phyloP scores from a whole-genome alignment of 805 yeast genomes.

The Soucietia sequanensis region DNA sequence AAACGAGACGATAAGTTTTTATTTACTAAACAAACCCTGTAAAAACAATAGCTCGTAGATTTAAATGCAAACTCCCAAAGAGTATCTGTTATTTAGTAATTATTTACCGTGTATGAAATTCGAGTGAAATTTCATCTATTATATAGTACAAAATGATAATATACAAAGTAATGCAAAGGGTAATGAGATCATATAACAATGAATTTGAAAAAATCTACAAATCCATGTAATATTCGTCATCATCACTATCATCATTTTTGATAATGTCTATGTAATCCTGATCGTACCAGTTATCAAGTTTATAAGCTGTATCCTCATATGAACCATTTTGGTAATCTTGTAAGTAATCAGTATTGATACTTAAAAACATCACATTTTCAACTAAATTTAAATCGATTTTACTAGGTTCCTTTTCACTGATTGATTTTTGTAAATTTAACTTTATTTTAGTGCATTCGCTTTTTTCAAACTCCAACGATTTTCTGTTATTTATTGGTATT shows the following conservation, averaged over 20 bases:
- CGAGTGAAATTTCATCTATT: too few species aligned
- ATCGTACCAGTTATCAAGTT: slow-evolving; percentile 7
- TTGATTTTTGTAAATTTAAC: slow-evolving; percentile 8
- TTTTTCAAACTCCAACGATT: slow-evolving; percentile 19
- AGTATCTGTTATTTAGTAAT: too few species aligned
- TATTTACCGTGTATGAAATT: too few species aligned
- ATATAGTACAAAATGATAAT: too few species aligned
- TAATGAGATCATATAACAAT: too few species aligned
- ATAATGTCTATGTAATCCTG: slow-evolving; percentile 11
- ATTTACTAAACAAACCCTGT: too few species aligned
- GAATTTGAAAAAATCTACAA: too few species aligned
- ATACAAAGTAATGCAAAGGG: too few species aligned
- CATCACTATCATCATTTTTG: slow-evolving; percentile 12
- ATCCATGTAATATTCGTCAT: slow-evolving; percentile 3
- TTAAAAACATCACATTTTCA: slow-evolving; percentile 19
- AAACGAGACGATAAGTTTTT: too few species aligned
- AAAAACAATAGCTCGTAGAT: too few species aligned
- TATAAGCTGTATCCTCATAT: not conserved
- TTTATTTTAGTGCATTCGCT: slow-evolving; percentile 12
- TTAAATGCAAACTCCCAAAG: too few species aligned
- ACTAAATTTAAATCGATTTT: slow-evolving; percentile 14
- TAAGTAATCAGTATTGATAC: slow-evolving; percentile 6
- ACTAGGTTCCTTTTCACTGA: slow-evolving; percentile 1
- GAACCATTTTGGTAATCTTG: not conserved
- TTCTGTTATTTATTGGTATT: slow-evolving; percentile 16